Base-by-base conservation (phyloP, 352 stramenopile species). In the Pythium vanterpoolii region DNA sequence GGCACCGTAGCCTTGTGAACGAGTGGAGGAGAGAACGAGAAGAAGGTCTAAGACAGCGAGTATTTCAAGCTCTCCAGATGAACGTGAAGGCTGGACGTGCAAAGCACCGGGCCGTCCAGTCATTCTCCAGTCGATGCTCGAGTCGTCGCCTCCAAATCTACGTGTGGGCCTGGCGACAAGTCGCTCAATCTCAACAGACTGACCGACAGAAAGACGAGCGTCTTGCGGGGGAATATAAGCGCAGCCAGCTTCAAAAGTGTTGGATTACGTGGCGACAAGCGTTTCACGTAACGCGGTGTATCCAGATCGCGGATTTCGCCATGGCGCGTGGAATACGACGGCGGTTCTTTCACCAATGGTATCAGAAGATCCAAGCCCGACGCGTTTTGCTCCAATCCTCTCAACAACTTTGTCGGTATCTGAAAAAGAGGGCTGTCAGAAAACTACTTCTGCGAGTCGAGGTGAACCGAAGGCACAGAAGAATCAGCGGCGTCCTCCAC, bases 201-300 rank as follows among this genome's bases (percentile, higher is more conserved):
- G 19, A 24, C 9, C 44, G 47, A 14, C 27, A 13, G 1, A n/a
- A 39, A 9, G 59, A 66, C 7, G 36, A 34, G 13, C 3, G 27
- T 3, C 10, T 44, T 1, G 16, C 33, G 3, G 14, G 23, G 1
- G 11, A 14, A 3, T 60, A 42, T 16, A 31, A 27, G 9, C 23
- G 5, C 3, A 8, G 27, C 4, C 36, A 43, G 0, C 24, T 53
- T 13, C 11, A 31, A 3, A 1, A n/a, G 5, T 44, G 44, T 1
- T 68, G 60, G 60, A 6, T 10, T 19, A 43, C 14, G 0, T 68
- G 60, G 60, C 39, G 48, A 26, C 39, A 44, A 2, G 53, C 39
- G 0, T 62, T 62, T n/a, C 53, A 68, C 31, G 26, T 62, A 18
- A 21, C 33, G 13, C 60, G 30, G 8, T 50, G 60, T 39, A 27